Evolutionary conservation across 139 green algal genomes (phyloP), one percentile per base, ranked within the genome.

Genomic region (Tetradesmus obliquus): DNA sequence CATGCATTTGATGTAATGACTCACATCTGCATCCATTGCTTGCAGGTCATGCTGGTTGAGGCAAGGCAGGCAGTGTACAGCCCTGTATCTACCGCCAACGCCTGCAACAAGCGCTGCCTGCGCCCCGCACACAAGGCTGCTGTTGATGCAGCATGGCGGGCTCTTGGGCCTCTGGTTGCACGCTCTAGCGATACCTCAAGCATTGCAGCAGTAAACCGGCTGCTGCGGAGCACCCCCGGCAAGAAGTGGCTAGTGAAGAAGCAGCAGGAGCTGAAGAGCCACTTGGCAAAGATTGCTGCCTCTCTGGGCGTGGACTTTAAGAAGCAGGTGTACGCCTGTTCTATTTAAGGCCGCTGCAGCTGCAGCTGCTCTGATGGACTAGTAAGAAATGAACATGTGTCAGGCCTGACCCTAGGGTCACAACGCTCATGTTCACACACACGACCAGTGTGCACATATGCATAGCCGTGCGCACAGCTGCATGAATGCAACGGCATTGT

Each of bases 31-130:
- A 55, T 6, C 22, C 79, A 66, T 66, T 55, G 15, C 17, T 2
- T 5, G 19, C 81, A 86, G 81, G 81, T 86, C 51, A 66, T 86
- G 81, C 5, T 69, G 81, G 81, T 86, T 32, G 81, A 86, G 53
- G 53, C 81, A 51, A 86, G 13, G 81, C 24, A 51, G 51, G 4
- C 81, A 9, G 51, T 86, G 81, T 9, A 13, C 45, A 62, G 22
- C 54, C 22, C 19, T 45, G 22, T 55, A 3, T 55, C 32, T 57
- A 57, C 81, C 45, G 54, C 12, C 81, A 86, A 66, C 32, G 45
- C 53, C 54, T 57, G 19, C 19, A 57, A 66, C 13, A 55, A 86
- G 10, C 3, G 2, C 53, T 86, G 32, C 22, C 81, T 62, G 81
- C 55, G 19, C 1, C 53, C 32, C 51, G 54, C 55, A 32, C 81